Conservation (phyloP, 257 asterid species). For the Jasminum sambac region DNA sequence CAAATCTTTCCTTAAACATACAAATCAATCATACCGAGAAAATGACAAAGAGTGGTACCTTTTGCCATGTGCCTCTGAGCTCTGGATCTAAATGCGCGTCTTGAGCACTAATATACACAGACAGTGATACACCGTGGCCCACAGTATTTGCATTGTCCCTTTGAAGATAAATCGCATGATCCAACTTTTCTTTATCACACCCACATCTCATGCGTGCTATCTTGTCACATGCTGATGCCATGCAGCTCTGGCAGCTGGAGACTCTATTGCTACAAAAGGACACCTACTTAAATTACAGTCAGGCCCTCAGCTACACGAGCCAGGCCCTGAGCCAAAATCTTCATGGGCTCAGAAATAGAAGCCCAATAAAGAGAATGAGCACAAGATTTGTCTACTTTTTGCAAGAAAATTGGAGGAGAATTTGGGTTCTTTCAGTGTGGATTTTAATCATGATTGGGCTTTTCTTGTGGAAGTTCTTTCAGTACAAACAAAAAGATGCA, state of each 20-base stretch:
- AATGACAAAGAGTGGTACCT: background rate
- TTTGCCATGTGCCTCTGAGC: conserved; percentile 47
- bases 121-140: conserved; percentile 31
- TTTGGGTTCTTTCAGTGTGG: conserved; percentile 83
- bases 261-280: conserved; percentile 92
- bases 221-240: conserved; percentile 44
- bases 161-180: conserved; percentile 30
- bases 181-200: conserved; percentile 29
- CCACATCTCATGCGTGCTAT: conserved; percentile 39
- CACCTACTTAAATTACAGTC: conserved; percentile 92
- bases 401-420: conserved; percentile 86
- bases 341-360: conserved; percentile 65
- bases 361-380: conserved; percentile 59
- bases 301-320: conserved; percentile 95
- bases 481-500: conserved; percentile 67
- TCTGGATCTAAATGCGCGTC: conserved; percentile 50
- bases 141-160: conserved; percentile 25
- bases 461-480: conserved; percentile 78
- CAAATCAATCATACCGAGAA: background rate
- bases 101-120: conserved; percentile 52
- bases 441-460: conserved; percentile 72
- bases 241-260: conserved; percentile 99
- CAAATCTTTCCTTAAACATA: background rate
- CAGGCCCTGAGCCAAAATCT: conserved; percentile 96
- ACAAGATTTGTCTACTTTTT: conserved; percentile 44